Base-by-base conservation (phyloP, 2,329 filamentous ascomycete genomes). In the Xylariaceae sp. region DNA sequence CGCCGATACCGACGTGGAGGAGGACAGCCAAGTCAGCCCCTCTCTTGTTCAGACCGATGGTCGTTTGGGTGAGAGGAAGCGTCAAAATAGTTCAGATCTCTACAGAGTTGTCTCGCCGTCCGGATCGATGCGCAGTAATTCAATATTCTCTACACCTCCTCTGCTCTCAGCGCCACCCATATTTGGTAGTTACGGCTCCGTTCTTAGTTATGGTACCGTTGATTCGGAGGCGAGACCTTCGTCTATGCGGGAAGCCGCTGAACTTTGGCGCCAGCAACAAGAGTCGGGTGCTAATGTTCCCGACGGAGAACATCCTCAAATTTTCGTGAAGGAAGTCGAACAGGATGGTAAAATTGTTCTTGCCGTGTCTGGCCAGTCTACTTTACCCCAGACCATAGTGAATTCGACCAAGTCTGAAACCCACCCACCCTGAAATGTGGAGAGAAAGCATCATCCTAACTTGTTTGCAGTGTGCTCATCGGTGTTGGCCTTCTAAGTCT, bases 341-440 rank as follows among this genome's bases (percentile, higher is more conserved):
- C 87, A 93, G 57, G 89, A 93, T 55, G 89, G 93, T 34, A 89
- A 85, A 60, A 79, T 92, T 38, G 81, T 95, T 45, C 79, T 92
- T 56, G 79, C 92, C 2, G 83, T 95, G 2, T 86, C 95, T 50
- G 92, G 92, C 32, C 90, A 94, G 69, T 95, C 89, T n/a, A 98
- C 92, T 1, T 75, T 97, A 14, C 90, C 90, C 0, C 92, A 97
- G 70, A 97, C 92, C 6, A 79, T 96, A 51, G 95, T 97, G 74
- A 98, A 98, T 68, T 94, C 89, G 3, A 92, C 92, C 63, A 95
- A 95, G 69, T 73, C n/a, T n/a, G n/a, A n/a, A n/a, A n/a, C n/a
- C n/a, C n/a, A n/a, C n/a, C n/a, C n/a, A n/a, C n/a, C n/a, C n/a
- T n/a, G n/a, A n/a, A n/a, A n/a, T n/a, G n/a, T n/a, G n/a, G n/a